Evolutionary conservation across 306 rosid species (phyloP), one percentile per base, ranked within the genome.

Genomic region (Vigna nakashimae): DNA sequence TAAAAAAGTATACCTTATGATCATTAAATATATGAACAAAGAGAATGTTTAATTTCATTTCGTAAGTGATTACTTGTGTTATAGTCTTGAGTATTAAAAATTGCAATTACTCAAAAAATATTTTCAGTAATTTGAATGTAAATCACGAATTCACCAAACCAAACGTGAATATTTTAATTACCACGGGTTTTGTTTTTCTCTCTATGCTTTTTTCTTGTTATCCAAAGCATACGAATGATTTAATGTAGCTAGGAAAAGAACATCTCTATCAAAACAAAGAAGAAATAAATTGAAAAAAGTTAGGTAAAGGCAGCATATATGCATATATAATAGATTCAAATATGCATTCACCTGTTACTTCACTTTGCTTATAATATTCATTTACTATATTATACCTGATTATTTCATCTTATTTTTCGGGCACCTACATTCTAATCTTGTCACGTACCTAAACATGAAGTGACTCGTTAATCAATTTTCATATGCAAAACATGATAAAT

Each of bases 401-500:
- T 42, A 20, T 20, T 42, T 66, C 17, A 42, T 43, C 22, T 67
- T 67, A 45, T 67, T 67, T 67, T 67, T 45, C 49, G 14, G 14
- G 16, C 17, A 67, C 57, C 20, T 20, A 22, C 53, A 7, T 24
- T 67, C 56, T 45, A 3, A 46, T 67, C 15, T 46, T 45, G 56
- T 67, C 20, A 12, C 55, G 15, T 22, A 67, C 26, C 38, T 24
- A 40, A 51, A 26, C 43, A 40, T 16, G 68, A 56, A 55, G 58
- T 13, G 26, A 14, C 58, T 8, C 59, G 62, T 32, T 7, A 9
- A 57, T 46, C 50, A 17, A 56, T 70, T 69, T 57, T 36, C 70
- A 74, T 71, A 70, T 70, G 84, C 14, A 74, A 79, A 65, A 65
- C 69, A 79, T 58, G 79, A 75, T 36, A 51, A 15, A 48, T 45